These are phyloP conservation scores for Rugonectria rugulosa DNA, from an alignment of 2,329 filamentous ascomycete species.

Conservation along the genomic window DNA sequence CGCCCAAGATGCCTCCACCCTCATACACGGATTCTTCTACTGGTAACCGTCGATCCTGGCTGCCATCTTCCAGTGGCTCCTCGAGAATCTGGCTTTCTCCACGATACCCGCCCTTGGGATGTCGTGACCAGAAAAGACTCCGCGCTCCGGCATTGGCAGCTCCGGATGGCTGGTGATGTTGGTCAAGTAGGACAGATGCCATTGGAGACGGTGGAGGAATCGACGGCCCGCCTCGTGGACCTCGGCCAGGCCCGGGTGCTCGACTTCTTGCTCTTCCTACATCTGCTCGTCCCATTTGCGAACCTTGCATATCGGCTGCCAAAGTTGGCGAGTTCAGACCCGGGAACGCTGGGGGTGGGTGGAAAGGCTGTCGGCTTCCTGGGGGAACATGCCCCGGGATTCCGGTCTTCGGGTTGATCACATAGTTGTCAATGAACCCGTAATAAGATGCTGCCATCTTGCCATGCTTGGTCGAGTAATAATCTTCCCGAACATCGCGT, in stretches of 20 bases:
- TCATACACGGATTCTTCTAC: slow-evolving; percentile 64
- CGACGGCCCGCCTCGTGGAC: slow-evolving; percentile 44
- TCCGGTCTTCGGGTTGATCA: slow-evolving; percentile 74
- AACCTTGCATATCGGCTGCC: slow-evolving; percentile 63
- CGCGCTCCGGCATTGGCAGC: slow-evolving; percentile 54
- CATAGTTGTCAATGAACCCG: slow-evolving; percentile 93
- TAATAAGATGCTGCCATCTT: slow-evolving; percentile 99
- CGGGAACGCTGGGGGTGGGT: slow-evolving; percentile 79
- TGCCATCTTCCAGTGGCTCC: slow-evolving; percentile 60
- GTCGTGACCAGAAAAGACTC: slow-evolving; percentile 56
- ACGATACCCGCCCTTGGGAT: slow-evolving; percentile 54
- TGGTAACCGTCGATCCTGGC: slow-evolving; percentile 51
- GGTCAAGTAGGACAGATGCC: slow-evolving; percentile 77
- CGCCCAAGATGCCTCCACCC: slow-evolving; percentile 59
- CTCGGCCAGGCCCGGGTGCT: slow-evolving; percentile 44
- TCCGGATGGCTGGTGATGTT: slow-evolving; percentile 72
- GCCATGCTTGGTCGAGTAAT: slow-evolving; percentile 93
- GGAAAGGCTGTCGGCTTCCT: slow-evolving; percentile 64
- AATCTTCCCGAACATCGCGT: slow-evolving; percentile 84
- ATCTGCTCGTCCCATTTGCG: slow-evolving; percentile 51
- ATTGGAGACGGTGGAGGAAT: slow-evolving; percentile 68
- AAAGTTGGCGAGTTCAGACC: slow-evolving; percentile 70
- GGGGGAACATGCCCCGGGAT: slow-evolving; percentile 68
- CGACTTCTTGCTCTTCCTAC: slow-evolving; percentile 55
- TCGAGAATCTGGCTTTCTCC: slow-evolving; percentile 62